Evolutionary conservation across 2,329 filamentous ascomycete species (phyloP).

Genomic region (Blumeria graminis): DNA sequence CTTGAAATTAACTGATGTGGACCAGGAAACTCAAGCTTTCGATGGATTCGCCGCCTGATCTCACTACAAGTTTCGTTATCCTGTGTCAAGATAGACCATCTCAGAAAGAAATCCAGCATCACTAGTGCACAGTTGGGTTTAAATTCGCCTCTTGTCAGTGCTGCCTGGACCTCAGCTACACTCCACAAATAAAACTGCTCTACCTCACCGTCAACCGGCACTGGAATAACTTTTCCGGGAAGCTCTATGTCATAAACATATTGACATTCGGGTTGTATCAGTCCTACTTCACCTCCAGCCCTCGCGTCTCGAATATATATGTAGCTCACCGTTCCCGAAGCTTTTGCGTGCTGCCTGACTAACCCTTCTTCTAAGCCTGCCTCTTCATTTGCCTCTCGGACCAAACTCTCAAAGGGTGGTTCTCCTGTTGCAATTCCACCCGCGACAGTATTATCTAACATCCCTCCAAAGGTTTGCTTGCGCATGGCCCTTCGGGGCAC

Average conservation of each 20-base stretch:
- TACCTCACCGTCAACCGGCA: constrained; percentile 72
- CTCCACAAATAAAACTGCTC: constrained; percentile 59
- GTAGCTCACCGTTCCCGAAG: constrained; percentile 57
- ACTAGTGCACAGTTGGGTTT: constrained; percentile 83
- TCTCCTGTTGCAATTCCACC: constrained; percentile 63
- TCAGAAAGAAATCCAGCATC: constrained; percentile 70
- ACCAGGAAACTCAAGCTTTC: constrained; percentile 58
- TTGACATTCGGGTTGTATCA: constrained; percentile 77
- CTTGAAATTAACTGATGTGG: constrained; percentile 14
- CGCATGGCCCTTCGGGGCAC: constrained; percentile 48
- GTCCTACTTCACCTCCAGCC: constrained; percentile 55
- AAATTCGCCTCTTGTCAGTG: constrained; percentile 49
- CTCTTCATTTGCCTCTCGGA: constrained; percentile 2
- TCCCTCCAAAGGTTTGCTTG: constrained; percentile 76
- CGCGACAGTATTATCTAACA: constrained; percentile 86
- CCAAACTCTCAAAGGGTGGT: constrained; percentile 27
- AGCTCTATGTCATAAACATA: constrained; percentile 81
- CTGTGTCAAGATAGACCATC: constrained; percentile 54
- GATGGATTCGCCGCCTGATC: constrained; percentile 52
- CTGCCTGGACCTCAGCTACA: constrained; percentile 49
- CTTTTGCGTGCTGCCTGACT: constrained; percentile 33
- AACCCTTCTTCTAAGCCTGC: constrained; percentile 51
- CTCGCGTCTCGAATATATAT: constrained; percentile 53
- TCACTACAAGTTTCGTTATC: constrained; percentile 65
- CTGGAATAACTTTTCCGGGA: constrained; percentile 38